Evolutionary conservation across 768 basidiomycete species (phyloP).

Genomic region (Xanthoconium stramineum): DNA sequence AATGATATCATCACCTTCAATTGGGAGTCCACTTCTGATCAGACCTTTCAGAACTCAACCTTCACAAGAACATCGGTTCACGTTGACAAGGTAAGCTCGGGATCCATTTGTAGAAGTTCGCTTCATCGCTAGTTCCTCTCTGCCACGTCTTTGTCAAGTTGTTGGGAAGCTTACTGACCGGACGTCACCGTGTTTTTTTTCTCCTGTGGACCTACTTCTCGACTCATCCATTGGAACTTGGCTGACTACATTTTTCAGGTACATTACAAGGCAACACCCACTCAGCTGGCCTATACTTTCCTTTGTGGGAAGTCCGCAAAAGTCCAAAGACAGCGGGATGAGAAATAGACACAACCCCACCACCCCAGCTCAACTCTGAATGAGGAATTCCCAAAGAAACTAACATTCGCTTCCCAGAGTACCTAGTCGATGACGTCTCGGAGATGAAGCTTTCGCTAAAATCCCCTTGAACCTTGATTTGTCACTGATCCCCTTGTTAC

Average conservation of each 20-base stretch:
- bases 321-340: background rate
- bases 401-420: background rate
- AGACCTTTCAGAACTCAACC: slow-evolving; percentile 3
- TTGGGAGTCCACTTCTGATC: background rate
- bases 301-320: slow-evolving; percentile 1
- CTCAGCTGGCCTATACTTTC: background rate
- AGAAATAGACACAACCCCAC: background rate
- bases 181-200: background rate
- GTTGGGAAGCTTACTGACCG: background rate
- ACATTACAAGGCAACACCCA: background rate
- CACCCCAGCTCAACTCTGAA: background rate
- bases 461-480: background rate
- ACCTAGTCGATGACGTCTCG: background rate
- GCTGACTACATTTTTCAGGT: slow-evolving; percentile 1
- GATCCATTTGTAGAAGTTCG: background rate
- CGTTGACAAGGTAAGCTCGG: slow-evolving; percentile 1
- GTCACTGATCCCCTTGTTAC: background rate
- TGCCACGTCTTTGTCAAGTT: background rate
- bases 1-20: background rate
- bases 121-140: background rate
- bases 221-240: background rate
- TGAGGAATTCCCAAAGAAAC: background rate
- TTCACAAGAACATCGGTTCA: background rate
- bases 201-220: background rate
- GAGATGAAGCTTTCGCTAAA: background rate